Base-by-base conservation (phyloP, 441 rosid species). In the Eutrema salsugineum region DNA sequence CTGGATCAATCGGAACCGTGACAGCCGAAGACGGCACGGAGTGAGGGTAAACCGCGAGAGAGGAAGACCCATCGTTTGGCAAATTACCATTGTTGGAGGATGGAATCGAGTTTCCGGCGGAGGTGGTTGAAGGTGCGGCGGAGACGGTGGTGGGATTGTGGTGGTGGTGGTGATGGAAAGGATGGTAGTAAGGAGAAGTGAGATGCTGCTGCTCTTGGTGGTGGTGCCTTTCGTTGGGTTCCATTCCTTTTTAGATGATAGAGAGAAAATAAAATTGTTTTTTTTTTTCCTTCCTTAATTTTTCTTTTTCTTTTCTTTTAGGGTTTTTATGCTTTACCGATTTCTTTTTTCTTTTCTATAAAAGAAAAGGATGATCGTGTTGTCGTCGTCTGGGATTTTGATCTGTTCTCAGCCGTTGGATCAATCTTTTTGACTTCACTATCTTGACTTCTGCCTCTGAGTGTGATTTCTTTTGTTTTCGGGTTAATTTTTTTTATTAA, bases 21-120 rank as follows among this genome's bases (percentile, higher is more conserved):
- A 84, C 84, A 17, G 87, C 87, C 8, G 97, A 84, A 35, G 77
- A 66, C 20, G 95, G 87, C 11, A 86, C 83, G 1, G 98, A 81
- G 86, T 83, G 92, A n/a, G 93, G 88, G 72, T 78, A 87, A 28
- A 85, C 72, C 5, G 55, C 8, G 17, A 76, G 36, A 20, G 75
- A 70, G 15, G 76, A 62, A 6, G 77, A 58, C 0, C 24, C 80
- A 30, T 77, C 80, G 76, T 71, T 77, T 0, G 60, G 36, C 1
- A 71, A 32, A 71, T 33, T 33, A n/a, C 40, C 80, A 66, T 72
- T 71, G 56, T 50, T 64, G 17, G 61, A 49, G 14, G 63, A 49
- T 0, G 61, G 67, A 39, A 60, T 30, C n/a, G 73, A 42, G 70
- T 46, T 54, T 2, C 16, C 68, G 49, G 67, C 5, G 19, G 70